These are phyloP conservation scores for Penicillium vulpinum DNA, from an alignment of 2,329 filamentous ascomycete genomes.

Conservation along the genomic window DNA sequence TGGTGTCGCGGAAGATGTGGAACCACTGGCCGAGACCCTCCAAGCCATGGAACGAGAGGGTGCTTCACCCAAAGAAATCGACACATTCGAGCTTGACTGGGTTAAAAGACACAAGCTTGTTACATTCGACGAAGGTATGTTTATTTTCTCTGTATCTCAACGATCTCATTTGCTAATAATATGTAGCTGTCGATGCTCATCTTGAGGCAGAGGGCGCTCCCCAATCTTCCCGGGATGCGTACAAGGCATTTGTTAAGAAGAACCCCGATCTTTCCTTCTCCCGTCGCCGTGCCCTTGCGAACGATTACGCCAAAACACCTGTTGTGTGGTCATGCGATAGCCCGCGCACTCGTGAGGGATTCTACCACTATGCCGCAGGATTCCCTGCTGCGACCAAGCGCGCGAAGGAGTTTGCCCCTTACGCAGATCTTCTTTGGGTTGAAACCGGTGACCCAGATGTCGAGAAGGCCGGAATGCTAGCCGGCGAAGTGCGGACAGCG, in stretches of 20 bases:
- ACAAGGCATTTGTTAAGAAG: conserved; percentile 61
- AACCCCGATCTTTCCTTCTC: conserved; percentile 76
- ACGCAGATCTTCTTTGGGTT: conserved; percentile 93
- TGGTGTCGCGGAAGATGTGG: conserved; percentile 74
- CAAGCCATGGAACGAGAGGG: conserved; percentile 86
- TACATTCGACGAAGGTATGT: conserved; percentile 77
- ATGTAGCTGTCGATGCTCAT: conserved; percentile 69
- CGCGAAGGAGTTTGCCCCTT: conserved; percentile 85
- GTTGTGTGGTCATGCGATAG: conserved; percentile 89
- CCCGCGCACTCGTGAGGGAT: conserved; percentile 85
- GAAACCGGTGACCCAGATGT: conserved; percentile 91
- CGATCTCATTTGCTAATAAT: conserved; percentile 11
- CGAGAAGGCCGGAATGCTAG: conserved; percentile 71
- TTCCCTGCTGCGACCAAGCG: conserved; percentile 88
- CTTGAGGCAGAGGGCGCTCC: conserved; percentile 66
- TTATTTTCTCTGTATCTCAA: neutral
- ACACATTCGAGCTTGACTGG: conserved; percentile 83
- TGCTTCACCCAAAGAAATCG: conserved; percentile 75
- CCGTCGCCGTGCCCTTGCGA: conserved; percentile 71
- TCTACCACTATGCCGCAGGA: conserved; percentile 60
- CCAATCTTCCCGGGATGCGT: conserved; percentile 65
- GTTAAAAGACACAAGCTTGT: conserved; percentile 81
- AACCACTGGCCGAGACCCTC: conserved; percentile 82
- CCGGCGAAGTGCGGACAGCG: conserved; percentile 68
- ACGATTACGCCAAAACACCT: conserved; percentile 63